These are phyloP conservation scores for Triticum urartu DNA, from an alignment of 176 grass and related monocot genomes.

Conservation along the genomic window DNA sequence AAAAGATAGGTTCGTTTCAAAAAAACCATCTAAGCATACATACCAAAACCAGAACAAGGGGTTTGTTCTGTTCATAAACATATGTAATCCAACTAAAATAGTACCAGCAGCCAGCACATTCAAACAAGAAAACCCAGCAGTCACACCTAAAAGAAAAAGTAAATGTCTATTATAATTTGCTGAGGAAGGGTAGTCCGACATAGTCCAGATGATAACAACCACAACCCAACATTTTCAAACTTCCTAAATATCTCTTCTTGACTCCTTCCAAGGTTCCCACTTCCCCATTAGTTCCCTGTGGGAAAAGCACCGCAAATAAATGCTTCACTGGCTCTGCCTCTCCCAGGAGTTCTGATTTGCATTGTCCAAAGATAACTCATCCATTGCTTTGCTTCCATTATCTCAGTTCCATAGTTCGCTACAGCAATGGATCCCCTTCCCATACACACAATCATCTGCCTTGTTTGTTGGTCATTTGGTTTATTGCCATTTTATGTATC, in stretches of 20 bases:
- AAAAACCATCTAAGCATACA: background rate
- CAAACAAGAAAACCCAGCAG: background rate
- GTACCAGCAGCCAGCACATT: background rate
- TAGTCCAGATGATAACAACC: too few relatives aligned
- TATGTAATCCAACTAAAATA: background rate
- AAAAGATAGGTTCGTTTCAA: background rate
- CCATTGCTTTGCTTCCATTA: background rate
- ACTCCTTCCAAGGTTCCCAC: background rate
- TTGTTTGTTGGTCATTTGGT: background rate
- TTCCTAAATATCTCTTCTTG: background rate
- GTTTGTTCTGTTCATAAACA: background rate
- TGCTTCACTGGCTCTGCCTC: background rate
- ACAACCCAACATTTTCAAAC: background rate
- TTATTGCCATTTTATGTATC: background rate
- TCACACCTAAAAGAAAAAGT: background rate
- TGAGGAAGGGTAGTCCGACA: too few relatives aligned
- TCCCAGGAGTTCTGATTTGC: background rate
- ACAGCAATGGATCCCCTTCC: conserved; percentile 9
- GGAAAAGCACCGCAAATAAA: background rate
- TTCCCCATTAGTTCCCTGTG: background rate
- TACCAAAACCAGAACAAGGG: background rate
- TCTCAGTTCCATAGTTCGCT: background rate
- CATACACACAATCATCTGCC: background rate
- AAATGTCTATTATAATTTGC: background rate
- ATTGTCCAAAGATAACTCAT: background rate